Evolutionary conservation across 2,329 filamentous ascomycete genomes (phyloP).

Genomic region (Pseudovirgaria hyperparasitica): DNA sequence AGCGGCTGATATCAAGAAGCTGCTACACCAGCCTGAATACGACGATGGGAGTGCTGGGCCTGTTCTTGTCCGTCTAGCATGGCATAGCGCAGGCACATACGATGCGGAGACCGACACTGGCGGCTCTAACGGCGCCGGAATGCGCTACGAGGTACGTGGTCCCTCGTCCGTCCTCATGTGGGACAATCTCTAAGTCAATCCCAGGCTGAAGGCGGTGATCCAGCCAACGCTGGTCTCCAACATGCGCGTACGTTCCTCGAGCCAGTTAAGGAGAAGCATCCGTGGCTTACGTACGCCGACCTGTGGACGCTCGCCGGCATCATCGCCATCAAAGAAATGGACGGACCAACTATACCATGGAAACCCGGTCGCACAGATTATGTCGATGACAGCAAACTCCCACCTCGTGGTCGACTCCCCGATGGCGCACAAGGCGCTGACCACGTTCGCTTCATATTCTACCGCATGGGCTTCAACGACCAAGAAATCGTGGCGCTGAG

Average conservation of each 20-base stretch:
- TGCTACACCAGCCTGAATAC: constrained; percentile 48
- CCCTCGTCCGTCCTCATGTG: too few species aligned
- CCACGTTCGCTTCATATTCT: constrained; percentile 43
- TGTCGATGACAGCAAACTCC: constrained; percentile 47
- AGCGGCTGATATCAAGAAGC: constrained; percentile 38
- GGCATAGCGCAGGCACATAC: constrained; percentile 54
- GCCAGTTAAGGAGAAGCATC: constrained; percentile 44
- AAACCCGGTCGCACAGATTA: constrained; percentile 47
- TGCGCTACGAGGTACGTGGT: constrained; percentile 56
- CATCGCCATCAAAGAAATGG: constrained; percentile 47
- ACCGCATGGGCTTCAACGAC: constrained; percentile 48
- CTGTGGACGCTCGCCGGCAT: constrained; percentile 51
- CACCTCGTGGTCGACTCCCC: constrained; percentile 44
- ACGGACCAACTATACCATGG: constrained; percentile 46
- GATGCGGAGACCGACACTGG: constrained; percentile 46
- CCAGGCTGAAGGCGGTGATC: constrained; percentile 50
- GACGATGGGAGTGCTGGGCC: constrained; percentile 53
- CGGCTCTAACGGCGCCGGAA: constrained; percentile 51
- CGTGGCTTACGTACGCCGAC: constrained; percentile 54
- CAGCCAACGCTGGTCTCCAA: constrained; percentile 51
- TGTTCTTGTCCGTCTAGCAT: constrained; percentile 50
- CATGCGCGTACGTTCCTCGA: constrained; percentile 52
- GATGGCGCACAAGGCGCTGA: constrained; percentile 42
- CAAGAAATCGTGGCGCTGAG: constrained; percentile 46
- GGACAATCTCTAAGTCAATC: too few species aligned